These are phyloP conservation scores for Batkoa obscura DNA, from an alignment of 371 early-diverging fungal genomes.

Conservation along the genomic window DNA sequence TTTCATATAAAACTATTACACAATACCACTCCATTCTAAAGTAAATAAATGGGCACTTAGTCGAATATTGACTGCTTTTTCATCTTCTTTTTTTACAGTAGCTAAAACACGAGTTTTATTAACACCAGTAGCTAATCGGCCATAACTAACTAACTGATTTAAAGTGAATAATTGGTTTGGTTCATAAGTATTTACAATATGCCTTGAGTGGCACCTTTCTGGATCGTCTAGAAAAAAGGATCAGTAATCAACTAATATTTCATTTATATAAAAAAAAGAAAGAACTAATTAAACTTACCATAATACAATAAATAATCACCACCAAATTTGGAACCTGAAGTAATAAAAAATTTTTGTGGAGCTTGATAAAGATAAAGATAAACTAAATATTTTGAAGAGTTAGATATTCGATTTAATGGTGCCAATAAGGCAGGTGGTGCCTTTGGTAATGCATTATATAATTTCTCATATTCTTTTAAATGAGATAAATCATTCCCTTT, in stretches of 20 bases:
- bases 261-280: background rate
- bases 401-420: background rate
- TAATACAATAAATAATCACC: background rate
- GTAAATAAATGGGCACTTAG: background rate
- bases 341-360: background rate
- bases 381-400: background rate
- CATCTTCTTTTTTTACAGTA: background rate
- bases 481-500: background rate
- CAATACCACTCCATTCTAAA: background rate
- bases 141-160: background rate
- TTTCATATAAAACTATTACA: background rate
- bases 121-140: background rate
- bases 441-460: background rate
- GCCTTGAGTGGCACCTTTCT: background rate
- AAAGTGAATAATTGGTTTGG: background rate
- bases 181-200: background rate
- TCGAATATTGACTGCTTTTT: background rate
- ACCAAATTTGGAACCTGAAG: slow-evolving; percentile 1
- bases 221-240: background rate
- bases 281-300: background rate
- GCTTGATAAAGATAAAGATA: background rate
- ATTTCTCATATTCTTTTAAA: background rate
- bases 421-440: background rate
- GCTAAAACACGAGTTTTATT: background rate
- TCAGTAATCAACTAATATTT: too few relatives aligned